A percentile compares a stretch with the other conserved stretches of the same genome.
phyloP scores from a whole-genome alignment of 1,284 basidiomycete species.

The Agaricales sp. region DNA sequence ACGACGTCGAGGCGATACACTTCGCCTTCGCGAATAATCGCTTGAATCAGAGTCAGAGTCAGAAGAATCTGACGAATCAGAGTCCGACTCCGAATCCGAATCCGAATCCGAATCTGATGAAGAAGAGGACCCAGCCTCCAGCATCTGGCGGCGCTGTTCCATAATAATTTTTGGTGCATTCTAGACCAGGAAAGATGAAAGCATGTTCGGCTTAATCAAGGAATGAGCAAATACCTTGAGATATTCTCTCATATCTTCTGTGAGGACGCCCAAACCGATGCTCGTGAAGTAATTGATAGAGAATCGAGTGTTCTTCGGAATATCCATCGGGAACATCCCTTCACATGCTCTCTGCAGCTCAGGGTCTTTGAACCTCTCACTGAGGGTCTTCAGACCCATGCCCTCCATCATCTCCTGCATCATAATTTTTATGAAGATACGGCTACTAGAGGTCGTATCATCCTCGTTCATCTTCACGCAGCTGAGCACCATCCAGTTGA shows the following conservation, averaged over 20 bases:
- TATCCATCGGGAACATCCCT: constrained; percentile 92
- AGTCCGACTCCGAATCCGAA: constrained; percentile 23
- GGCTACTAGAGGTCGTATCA: constrained; percentile 90
- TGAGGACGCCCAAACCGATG: constrained; percentile 83
- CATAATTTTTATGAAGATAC: constrained; percentile 97
- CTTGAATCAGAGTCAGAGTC: constrained; percentile 29
- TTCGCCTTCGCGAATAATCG: constrained; percentile 13
- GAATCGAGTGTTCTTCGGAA: constrained; percentile 95
- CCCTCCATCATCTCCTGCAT: constrained; percentile 91
- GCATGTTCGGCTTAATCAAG: constrained; percentile 1
- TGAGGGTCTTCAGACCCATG: constrained; percentile 79
- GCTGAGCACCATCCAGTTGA: constrained; percentile 84
- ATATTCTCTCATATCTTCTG: constrained; percentile 95
- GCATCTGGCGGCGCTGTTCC: constrained; percentile 82
- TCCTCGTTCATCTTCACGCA: constrained; percentile 94
- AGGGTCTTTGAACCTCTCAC: constrained; percentile 80
- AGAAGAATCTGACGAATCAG: constrained; percentile 13
- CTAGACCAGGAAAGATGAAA: constrained; percentile 26
- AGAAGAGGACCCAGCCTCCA: constrained; percentile 64
- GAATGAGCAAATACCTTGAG: constrained; percentile 52
- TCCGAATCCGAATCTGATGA: constrained; percentile 30
- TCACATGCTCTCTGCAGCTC: constrained; percentile 69
- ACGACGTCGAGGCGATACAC: constrained; percentile 12
- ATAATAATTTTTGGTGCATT: constrained; percentile 87
- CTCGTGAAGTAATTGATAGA: constrained; percentile 98